phyloP scores from a whole-genome alignment of 2,329 filamentous ascomycete genomes.

The Rutstroemia sp. region DNA sequence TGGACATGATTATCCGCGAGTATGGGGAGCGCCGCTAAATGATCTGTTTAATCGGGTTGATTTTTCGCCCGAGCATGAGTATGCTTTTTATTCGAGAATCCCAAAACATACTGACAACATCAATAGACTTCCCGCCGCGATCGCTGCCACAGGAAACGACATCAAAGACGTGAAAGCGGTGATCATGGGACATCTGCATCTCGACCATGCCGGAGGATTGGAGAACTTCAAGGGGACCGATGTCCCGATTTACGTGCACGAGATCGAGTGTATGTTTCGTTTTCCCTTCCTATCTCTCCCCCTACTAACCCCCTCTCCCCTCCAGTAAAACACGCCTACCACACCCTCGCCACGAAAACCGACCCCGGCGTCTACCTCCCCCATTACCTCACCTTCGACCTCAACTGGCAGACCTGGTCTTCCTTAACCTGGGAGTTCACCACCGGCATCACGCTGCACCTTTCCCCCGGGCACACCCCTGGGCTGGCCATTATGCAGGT shows the following conservation, averaged over 20 bases:
- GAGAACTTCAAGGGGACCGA: slow-evolving; percentile 35
- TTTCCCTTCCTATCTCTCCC: too few species aligned
- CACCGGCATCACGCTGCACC: slow-evolving; percentile 27
- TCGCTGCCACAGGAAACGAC: slow-evolving; percentile 21
- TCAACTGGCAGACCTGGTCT: slow-evolving; percentile 34
- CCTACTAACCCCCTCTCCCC: background rate
- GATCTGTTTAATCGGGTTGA: slow-evolving; percentile 33
- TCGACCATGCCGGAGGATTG: slow-evolving; percentile 39
- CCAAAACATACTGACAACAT: background rate
- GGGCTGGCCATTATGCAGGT: slow-evolving; percentile 11
- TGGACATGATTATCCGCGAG: slow-evolving; percentile 6
- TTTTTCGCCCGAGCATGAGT: slow-evolving; percentile 26
- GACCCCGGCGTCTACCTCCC: slow-evolving; percentile 32
- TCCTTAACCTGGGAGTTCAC: slow-evolving; percentile 30
- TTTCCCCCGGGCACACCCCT: slow-evolving; percentile 12
- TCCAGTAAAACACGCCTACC: slow-evolving; percentile 35
- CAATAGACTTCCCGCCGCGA: slow-evolving; percentile 8
- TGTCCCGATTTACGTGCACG: slow-evolving; percentile 38
- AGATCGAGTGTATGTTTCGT: slow-evolving; percentile 29
- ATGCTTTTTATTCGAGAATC: too few species aligned
- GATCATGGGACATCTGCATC: slow-evolving; percentile 37
- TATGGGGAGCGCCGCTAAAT: slow-evolving; percentile 29
- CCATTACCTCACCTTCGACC: slow-evolving; percentile 26
- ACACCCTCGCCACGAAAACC: slow-evolving; percentile 32
- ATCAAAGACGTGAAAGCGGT: slow-evolving; percentile 39